A percentile compares a stretch with the other conserved stretches of the same genome.
Evolutionary conservation across 805 yeast species (phyloP).

Genomic region (Metschnikowia noctiluminum): DNA sequence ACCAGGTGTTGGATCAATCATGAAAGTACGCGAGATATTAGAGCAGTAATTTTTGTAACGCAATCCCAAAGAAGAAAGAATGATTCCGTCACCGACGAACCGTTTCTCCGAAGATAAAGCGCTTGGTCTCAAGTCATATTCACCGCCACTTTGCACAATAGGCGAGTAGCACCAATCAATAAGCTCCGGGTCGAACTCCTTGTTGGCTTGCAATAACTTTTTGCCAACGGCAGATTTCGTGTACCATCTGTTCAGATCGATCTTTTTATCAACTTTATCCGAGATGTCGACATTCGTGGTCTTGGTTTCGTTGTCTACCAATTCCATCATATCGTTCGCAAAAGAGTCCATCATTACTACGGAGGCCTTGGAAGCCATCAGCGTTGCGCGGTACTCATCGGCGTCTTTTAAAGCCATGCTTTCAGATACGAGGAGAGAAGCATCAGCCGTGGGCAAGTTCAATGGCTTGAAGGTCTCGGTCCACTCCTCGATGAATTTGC

Average conservation of each 20-base stretch:
- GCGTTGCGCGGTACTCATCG: constrained; percentile 62
- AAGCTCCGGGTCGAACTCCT: constrained; percentile 68
- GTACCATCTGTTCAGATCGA: constrained; percentile 71
- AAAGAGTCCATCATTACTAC: constrained; percentile 76
- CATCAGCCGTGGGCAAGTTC: constrained; percentile 44
- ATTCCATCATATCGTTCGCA: constrained; percentile 81
- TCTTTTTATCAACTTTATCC: constrained; percentile 73
- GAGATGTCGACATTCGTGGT: constrained; percentile 70
- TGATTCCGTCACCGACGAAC: constrained; percentile 68
- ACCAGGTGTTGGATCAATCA: constrained; percentile 82
- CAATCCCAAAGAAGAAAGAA: constrained; percentile 78
- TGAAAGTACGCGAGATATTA: constrained; percentile 79
- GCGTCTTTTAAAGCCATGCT: constrained; percentile 74
- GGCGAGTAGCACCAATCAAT: constrained; percentile 95
- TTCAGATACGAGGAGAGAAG: constrained; percentile 48
- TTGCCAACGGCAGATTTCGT: constrained; percentile 49
- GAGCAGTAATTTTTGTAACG: constrained; percentile 89
- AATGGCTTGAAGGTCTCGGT: constrained; percentile 33
- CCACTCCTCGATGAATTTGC: constrained; percentile 87
- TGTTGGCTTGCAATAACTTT: constrained; percentile 45
- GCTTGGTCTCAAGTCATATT: constrained; percentile 78
- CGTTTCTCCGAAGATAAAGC: constrained; percentile 69
- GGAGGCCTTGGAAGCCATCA: constrained; percentile 73
- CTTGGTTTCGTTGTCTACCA: constrained; percentile 82
- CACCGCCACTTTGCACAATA: constrained; percentile 83